A percentile compares a stretch with the other conserved stretches of the same genome.
These are phyloP conservation scores for Hirsutella rhossiliensis DNA, from an alignment of 2,329 filamentous ascomycete species.

Conservation along the genomic window DNA sequence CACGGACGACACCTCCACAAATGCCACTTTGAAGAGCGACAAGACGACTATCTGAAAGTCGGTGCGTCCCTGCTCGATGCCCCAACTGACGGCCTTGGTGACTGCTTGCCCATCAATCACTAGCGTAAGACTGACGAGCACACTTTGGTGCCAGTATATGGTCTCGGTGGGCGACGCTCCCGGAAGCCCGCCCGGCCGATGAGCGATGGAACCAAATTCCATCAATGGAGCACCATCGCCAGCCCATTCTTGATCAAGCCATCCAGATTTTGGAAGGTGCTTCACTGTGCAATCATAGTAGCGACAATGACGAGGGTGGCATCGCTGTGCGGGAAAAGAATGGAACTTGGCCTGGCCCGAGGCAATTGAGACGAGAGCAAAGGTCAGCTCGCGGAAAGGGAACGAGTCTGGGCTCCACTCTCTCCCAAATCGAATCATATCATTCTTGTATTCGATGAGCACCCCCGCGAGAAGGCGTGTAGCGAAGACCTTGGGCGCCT, in stretches of 20 bases:
- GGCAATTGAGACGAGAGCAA: slow-evolving; percentile 7
- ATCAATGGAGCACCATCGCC: neutral
- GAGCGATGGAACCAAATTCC: slow-evolving; percentile 4
- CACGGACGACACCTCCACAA: slow-evolving; percentile 8
- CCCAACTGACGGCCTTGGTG: slow-evolving; percentile 7
- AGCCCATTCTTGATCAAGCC: neutral
- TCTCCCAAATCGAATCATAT: slow-evolving; percentile 4
- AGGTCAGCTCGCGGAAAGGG: slow-evolving; percentile 9
- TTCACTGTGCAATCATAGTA: neutral
- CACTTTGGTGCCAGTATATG: slow-evolving; percentile 6
- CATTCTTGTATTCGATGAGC: slow-evolving; percentile 2
- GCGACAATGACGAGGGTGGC: neutral
- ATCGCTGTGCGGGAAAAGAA: neutral
- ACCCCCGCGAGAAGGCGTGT: slow-evolving; percentile 2
- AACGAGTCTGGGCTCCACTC: slow-evolving; percentile 9
- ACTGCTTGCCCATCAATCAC: slow-evolving; percentile 6
- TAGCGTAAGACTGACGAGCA: slow-evolving; percentile 5
- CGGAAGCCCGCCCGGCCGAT: slow-evolving; percentile 2
- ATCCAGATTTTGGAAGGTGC: neutral
- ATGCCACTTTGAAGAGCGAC: slow-evolving; percentile 9
- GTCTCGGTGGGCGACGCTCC: slow-evolving; percentile 4
- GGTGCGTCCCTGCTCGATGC: slow-evolving; percentile 5
- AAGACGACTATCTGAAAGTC: slow-evolving; percentile 9
- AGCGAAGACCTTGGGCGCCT: slow-evolving; percentile 1
- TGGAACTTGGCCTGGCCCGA: slow-evolving; percentile 3